Evolutionary conservation across 2,329 filamentous ascomycete genomes (phyloP).

Genomic region (Parascedosporium putredinis): DNA sequence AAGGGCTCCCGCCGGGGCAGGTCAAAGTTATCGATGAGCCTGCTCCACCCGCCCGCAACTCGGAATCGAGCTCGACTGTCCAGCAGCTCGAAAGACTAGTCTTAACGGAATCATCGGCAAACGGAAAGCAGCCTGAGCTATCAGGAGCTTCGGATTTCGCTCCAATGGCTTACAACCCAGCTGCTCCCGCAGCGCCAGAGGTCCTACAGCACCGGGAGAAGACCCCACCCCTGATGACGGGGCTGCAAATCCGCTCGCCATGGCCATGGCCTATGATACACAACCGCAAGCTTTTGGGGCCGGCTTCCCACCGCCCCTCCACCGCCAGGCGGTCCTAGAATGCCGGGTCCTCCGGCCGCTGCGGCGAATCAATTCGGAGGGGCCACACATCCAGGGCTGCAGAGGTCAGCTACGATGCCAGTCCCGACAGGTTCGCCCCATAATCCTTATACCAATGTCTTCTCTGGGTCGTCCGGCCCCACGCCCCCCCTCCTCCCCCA

Average conservation of each 20-base stretch:
- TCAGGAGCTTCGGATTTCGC: constrained; percentile 35
- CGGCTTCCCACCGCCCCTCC: constrained; percentile 33
- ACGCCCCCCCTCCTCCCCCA: constrained; percentile 28
- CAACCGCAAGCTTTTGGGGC: constrained; percentile 42
- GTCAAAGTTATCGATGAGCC: constrained; percentile 58
- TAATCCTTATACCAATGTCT: constrained; percentile 24
- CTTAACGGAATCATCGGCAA: constrained; percentile 48
- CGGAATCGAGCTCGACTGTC: constrained; percentile 57
- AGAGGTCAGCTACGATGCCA: constrained; percentile 41
- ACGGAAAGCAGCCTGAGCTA: constrained; percentile 15
- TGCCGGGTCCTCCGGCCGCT: constrained; percentile 17
- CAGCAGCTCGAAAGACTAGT: constrained; percentile 64
- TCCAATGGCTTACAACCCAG: constrained; percentile 69
- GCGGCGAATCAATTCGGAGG: constrained; percentile 20
- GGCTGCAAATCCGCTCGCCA: constrained; percentile 45
- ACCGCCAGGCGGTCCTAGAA: constrained; percentile 31
- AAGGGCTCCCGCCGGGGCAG: constrained; percentile 51
- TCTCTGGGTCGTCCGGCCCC: constrained; percentile 25
- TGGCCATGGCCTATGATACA: constrained; percentile 47
- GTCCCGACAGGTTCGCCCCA: constrained; percentile 20
- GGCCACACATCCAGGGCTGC: constrained; percentile 25
- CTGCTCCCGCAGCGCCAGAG: constrained; percentile 65
- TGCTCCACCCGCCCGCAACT: constrained; percentile 34
- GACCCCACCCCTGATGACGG: constrained; percentile 63
- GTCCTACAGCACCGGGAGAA: constrained; percentile 64